Conservation (phyloP, 192 early-diverging fungal genomes). For the Piromyces sp. region DNA sequence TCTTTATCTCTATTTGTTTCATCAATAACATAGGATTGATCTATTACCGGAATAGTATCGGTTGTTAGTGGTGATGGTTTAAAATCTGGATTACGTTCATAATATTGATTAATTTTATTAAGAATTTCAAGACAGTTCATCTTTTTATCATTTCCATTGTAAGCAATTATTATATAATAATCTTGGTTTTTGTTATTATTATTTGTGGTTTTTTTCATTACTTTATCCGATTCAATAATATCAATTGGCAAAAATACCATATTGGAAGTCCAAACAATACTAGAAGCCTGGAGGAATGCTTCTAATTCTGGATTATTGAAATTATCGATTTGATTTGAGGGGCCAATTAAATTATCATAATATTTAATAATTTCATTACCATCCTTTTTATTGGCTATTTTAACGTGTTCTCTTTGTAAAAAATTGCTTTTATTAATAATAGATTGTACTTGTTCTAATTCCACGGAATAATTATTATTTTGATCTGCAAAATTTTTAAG, state of each 20-base stretch:
- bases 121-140: not conserved
- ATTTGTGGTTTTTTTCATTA: too few species aligned
- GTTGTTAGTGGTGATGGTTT: too few species aligned
- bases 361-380: not conserved
- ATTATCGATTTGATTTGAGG: not conserved
- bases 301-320: not conserved
- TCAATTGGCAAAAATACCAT: not conserved
- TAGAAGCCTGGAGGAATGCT: not conserved
- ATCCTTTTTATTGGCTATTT: not conserved
- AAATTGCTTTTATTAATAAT: not conserved
- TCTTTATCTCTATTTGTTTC: not conserved
- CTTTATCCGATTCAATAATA: not conserved
- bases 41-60: too few species aligned
- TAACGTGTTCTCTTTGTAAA: not conserved
- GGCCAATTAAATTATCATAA: not conserved
- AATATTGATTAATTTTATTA: not conserved
- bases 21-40: not conserved
- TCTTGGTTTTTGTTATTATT: too few species aligned
- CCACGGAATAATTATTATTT: not conserved
- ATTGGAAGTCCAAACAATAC: not conserved
- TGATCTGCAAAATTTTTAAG: not conserved
- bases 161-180: not conserved
- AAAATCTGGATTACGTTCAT: not conserved
- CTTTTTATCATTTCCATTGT: not conserved
- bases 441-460: not conserved